Percentiles rank a stretch among this genome's conserved stretches.
Evolutionary conservation across 169 alveolate species (phyloP).

Genomic region (Eimeria falciformis): DNA sequence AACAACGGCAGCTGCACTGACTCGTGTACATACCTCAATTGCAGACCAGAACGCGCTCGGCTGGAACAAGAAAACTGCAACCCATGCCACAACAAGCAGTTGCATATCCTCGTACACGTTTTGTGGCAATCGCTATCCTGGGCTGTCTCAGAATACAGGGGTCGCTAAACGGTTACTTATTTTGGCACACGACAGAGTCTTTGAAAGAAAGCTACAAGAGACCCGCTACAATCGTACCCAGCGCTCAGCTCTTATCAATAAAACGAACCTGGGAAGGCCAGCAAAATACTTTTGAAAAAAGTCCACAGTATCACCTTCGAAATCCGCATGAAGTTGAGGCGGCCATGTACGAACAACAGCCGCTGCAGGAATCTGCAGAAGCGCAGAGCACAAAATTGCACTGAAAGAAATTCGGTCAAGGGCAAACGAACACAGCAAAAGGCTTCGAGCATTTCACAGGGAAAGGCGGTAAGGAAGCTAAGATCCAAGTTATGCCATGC

Average conservation of each 20-base stretch:
- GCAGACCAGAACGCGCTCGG: conserved; percentile 75
- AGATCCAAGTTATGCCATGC: not conserved
- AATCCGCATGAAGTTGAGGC: conserved; percentile 94
- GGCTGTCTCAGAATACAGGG: not conserved
- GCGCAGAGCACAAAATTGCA: conserved; percentile 2
- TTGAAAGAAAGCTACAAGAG: not conserved
- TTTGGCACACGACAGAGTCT: not conserved
- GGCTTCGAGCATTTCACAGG: not conserved
- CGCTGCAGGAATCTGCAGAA: conserved; percentile 88
- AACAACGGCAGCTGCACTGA: no score
- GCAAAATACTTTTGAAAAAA: conserved; percentile 97
- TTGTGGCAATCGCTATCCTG: not conserved
- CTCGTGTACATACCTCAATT: conserved; percentile 45
- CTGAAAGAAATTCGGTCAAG: not conserved
- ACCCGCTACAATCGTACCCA: not conserved
- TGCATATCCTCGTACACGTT: not conserved
- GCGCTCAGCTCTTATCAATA: no score
- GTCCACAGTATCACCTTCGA: conserved; percentile 96
- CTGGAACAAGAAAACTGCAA: conserved; percentile 68
- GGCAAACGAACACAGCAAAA: not conserved
- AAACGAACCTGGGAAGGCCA: conserved; percentile 90
- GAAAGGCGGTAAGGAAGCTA: not conserved
- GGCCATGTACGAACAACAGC: conserved; percentile 91
- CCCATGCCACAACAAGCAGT: not conserved
- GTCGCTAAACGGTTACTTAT: not conserved